Evolutionary conservation across 805 yeast genomes (phyloP).

Genomic region (Candida ulmi): DNA sequence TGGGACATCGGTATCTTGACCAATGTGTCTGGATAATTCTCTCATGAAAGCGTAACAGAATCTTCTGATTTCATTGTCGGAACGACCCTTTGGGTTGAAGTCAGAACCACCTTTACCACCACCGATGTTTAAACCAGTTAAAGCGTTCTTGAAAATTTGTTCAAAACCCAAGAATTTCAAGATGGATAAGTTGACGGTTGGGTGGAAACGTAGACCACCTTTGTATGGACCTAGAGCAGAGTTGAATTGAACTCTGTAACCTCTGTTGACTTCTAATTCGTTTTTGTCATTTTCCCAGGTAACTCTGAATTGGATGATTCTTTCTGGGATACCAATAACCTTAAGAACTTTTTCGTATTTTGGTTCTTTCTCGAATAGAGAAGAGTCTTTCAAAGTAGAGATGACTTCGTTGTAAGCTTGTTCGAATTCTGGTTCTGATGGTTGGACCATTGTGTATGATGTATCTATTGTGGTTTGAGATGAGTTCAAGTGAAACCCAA

Average conservation of each 20-base stretch:
- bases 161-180: conserved; percentile 96
- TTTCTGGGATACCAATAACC: conserved; percentile 91
- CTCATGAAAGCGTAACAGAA: conserved; percentile 95
- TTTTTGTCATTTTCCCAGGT: conserved; percentile 97
- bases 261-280: conserved; percentile 87
- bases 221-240: conserved; percentile 98
- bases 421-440: conserved; percentile 96
- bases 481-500: background rate
- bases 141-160: conserved; percentile 97
- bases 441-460: conserved; percentile 55
- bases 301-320: conserved; percentile 95
- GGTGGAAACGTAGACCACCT: conserved; percentile 98
- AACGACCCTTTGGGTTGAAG: conserved; percentile 94
- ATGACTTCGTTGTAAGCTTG: conserved; percentile 96
- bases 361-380: conserved; percentile 84
- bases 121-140: conserved; percentile 96
- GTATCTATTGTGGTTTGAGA: background rate
- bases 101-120: conserved; percentile 99
- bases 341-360: conserved; percentile 84
- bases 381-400: conserved; percentile 84
- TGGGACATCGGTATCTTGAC: conserved; percentile 96
- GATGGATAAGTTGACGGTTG: conserved; percentile 90
- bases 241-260: conserved; percentile 98
- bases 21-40: conserved; percentile 93
- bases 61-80: conserved; percentile 92